Evolutionary conservation across 2,329 filamentous ascomycete genomes (phyloP).

Genomic region (Hypoxylon sp.): DNA sequence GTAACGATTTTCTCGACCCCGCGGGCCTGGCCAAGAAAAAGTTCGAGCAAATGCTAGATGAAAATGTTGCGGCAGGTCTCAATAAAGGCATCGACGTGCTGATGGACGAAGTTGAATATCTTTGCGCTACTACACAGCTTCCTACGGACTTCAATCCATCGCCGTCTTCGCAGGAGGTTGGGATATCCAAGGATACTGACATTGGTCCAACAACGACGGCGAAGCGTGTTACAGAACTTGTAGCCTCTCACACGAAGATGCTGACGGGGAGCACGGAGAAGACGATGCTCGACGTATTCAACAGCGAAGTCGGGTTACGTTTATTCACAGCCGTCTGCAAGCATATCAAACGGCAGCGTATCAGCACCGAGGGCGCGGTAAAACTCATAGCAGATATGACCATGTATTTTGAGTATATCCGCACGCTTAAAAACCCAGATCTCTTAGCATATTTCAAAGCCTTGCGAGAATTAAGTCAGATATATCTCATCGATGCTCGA

Average conservation of each 20-base stretch:
- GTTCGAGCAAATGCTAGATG: slow-evolving; percentile 98
- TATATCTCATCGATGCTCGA: slow-evolving; percentile 89
- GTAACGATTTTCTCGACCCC: slow-evolving; percentile 94
- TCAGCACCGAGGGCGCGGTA: slow-evolving; percentile 90
- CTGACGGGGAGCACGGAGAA: slow-evolving; percentile 96
- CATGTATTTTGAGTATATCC: slow-evolving; percentile 88
- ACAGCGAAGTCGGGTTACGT: slow-evolving; percentile 94
- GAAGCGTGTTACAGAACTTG: slow-evolving; percentile 83
- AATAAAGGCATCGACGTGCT: slow-evolving; percentile 98
- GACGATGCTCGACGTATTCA: slow-evolving; percentile 98
- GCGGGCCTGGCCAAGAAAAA: slow-evolving; percentile 96
- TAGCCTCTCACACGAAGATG: slow-evolving; percentile 92
- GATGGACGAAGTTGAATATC: slow-evolving; percentile 97
- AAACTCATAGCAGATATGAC: slow-evolving; percentile 98
- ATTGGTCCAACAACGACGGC: slow-evolving; percentile 83
- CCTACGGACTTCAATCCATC: slow-evolving; percentile 92
- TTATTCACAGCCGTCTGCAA: slow-evolving; percentile 95
- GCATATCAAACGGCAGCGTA: slow-evolving; percentile 94
- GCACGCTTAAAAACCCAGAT: slow-evolving; percentile 84
- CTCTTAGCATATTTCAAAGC: slow-evolving; percentile 92
- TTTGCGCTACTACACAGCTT: slow-evolving; percentile 88
- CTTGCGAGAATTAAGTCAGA: slow-evolving; percentile 91
- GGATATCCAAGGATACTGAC: slow-evolving; percentile 56
- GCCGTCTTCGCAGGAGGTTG: slow-evolving; percentile 55
- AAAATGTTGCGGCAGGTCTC: slow-evolving; percentile 92